These are phyloP conservation scores for Dendrothele bispora DNA, from an alignment of 768 basidiomycete species.

Conservation along the genomic window DNA sequence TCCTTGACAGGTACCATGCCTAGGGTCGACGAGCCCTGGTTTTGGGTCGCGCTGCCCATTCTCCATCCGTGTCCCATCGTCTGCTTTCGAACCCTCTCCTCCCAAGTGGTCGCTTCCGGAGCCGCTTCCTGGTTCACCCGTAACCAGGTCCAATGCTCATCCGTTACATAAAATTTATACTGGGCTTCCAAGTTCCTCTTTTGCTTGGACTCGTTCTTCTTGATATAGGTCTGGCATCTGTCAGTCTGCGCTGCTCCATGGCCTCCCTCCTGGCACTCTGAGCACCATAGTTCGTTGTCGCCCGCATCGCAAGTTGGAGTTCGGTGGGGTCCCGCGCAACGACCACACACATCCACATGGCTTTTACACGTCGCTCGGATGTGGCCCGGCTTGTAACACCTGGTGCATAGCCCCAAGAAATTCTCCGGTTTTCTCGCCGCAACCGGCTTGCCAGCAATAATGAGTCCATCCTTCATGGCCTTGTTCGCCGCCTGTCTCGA, in stretches of 20 bases:
- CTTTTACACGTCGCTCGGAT: conserved; percentile 14
- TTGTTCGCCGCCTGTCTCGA: conserved; percentile 20
- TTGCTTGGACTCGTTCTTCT: conserved; percentile 7
- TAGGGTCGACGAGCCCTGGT: not conserved
- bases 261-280: conserved; percentile 22
- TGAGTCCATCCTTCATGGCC: conserved; percentile 18
- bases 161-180: conserved; percentile 14
- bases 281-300: conserved; percentile 14
- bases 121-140: not conserved
- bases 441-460: conserved; percentile 12
- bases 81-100: not conserved
- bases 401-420: conserved; percentile 24
- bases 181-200: conserved; percentile 12
- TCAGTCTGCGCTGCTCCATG: conserved; percentile 28
- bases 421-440: conserved; percentile 12
- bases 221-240: conserved; percentile 18
- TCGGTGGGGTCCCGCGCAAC: conserved; percentile 17
- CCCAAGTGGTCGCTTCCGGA: not conserved
- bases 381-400: conserved; percentile 23
- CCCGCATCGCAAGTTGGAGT: conserved; percentile 14
- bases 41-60: not conserved
- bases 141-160: not conserved
- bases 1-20: not conserved
- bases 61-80: not conserved
- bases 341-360: conserved; percentile 9